Percentiles rank a stretch among this genome's conserved stretches.
Evolutionary conservation across 495 filamentous ascomycete genomes (phyloP).

Genomic region (Penicillium desertorum): DNA sequence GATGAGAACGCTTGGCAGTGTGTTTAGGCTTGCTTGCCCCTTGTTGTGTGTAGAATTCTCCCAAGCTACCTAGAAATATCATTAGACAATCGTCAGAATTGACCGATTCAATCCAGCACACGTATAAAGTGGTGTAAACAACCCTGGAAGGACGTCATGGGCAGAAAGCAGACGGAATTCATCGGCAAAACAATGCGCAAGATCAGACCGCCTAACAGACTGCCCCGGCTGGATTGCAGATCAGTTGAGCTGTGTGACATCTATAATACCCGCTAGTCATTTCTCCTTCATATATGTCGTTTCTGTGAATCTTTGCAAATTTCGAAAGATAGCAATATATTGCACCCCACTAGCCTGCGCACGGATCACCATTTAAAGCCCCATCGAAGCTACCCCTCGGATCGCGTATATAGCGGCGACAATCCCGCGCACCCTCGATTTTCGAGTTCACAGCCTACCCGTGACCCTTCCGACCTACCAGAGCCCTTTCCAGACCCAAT

Average conservation of each 20-base stretch:
- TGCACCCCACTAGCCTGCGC: constrained; percentile 12
- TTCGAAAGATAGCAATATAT: not conserved
- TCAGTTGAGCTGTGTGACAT: constrained; percentile 3
- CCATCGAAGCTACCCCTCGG: constrained; percentile 30
- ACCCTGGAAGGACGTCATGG: constrained; percentile 3
- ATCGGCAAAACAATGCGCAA: constrained; percentile 7
- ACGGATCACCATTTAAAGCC: constrained; percentile 25
- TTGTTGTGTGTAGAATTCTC: not conserved
- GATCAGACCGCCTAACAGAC: constrained; percentile 9
- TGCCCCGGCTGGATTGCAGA: constrained; percentile 1
- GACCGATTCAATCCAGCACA: not conserved
- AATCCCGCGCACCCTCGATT: not conserved
- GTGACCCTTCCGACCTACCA: not conserved
- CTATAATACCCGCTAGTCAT: not conserved
- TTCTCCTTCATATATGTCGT: not conserved
- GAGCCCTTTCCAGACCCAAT: not conserved
- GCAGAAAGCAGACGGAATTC: constrained; percentile 16
- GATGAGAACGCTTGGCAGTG: constrained; percentile 45
- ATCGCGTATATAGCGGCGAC: constrained; percentile 8
- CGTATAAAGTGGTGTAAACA: not conserved
- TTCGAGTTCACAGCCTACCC: not conserved
- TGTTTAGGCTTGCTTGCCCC: constrained; percentile 17
- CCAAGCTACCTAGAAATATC: not conserved
- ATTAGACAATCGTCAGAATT: not conserved
- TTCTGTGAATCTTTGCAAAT: not conserved